phyloP scores from a whole-genome alignment of 2,329 filamentous ascomycete species.

The Colletotrichum karsti region DNA sequence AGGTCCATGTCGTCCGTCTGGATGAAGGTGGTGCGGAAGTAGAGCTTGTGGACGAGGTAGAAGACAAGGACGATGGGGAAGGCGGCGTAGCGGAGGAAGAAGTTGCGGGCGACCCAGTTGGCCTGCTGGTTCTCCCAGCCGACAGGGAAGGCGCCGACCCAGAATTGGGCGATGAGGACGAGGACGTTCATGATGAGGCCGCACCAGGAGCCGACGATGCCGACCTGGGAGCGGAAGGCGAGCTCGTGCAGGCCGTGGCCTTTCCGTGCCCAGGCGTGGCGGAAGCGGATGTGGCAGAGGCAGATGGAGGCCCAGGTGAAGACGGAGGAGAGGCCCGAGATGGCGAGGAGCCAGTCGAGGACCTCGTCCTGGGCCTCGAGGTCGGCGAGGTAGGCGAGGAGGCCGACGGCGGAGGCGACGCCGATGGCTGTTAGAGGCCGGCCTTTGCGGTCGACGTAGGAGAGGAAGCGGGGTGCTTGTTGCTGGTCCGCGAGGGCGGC shows the following conservation, averaged over 20 bases:
- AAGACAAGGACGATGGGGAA: conserved; percentile 73
- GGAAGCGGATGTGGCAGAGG: conserved; percentile 92
- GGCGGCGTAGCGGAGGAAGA: conserved; percentile 79
- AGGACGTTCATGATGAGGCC: conserved; percentile 80
- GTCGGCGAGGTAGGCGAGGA: conserved; percentile 81
- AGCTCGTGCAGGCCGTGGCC: conserved; percentile 80
- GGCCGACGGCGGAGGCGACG: conserved; percentile 72
- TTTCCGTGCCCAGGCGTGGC: conserved; percentile 75
- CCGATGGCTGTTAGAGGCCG: conserved; percentile 80
- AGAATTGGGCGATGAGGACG: conserved; percentile 86
- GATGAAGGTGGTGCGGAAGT: conserved; percentile 74
- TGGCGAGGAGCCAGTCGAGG: conserved; percentile 81
- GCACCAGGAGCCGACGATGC: conserved; percentile 81
- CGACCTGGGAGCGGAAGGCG: conserved; percentile 82
- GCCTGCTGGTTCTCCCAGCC: conserved; percentile 57
- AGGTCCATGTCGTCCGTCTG: conserved; percentile 82
- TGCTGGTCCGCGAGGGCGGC: conserved; percentile 89
- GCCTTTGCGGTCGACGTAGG: conserved; percentile 84
- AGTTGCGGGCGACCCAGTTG: conserved; percentile 63
- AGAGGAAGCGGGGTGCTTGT: conserved; percentile 80
- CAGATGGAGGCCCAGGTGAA: conserved; percentile 89
- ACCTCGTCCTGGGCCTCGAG: conserved; percentile 65
- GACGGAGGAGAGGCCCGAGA: conserved; percentile 74
- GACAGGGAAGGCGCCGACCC: conserved; percentile 83
- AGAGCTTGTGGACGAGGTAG: conserved; percentile 81